Percentiles rank a stretch among this genome's conserved stretches.
Conservation (phyloP, 2,329 filamentous ascomycete genomes). For the Madurella fahalii region DNA sequence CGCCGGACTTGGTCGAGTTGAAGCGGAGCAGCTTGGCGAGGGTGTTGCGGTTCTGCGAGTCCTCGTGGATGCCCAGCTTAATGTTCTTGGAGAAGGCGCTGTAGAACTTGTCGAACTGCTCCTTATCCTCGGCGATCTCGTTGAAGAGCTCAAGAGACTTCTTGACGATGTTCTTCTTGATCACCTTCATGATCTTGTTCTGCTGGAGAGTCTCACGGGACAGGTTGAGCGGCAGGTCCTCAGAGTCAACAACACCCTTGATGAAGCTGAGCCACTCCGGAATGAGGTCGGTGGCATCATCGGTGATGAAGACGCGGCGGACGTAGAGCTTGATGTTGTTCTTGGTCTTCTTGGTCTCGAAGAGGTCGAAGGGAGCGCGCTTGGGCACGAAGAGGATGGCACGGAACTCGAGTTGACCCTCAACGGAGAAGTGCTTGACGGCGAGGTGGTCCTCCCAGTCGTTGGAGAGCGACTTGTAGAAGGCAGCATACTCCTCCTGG, state of each 20-base stretch:
- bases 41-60: slow-evolving; percentile 87
- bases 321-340: slow-evolving; percentile 99
- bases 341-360: slow-evolving; percentile 99
- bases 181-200: slow-evolving; percentile 98
- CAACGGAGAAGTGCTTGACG: slow-evolving; percentile 99
- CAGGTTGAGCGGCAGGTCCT: slow-evolving; percentile 98
- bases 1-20: slow-evolving; percentile 98
- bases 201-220: slow-evolving; percentile 99
- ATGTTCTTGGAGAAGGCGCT: slow-evolving; percentile 99
- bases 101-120: slow-evolving; percentile 99
- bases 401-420: slow-evolving; percentile 99
- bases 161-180: slow-evolving; percentile 98
- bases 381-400: slow-evolving; percentile 99
- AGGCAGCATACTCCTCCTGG: slow-evolving; percentile 93
- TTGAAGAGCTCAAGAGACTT: slow-evolving; percentile 99
- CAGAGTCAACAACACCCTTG: slow-evolving; percentile 99
- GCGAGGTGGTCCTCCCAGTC: slow-evolving; percentile 99
- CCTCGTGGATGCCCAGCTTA: slow-evolving; percentile 99
- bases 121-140: slow-evolving; percentile 98
- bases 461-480: slow-evolving; percentile 99
- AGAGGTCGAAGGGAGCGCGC: slow-evolving; percentile 98
- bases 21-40: slow-evolving; percentile 99
- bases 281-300: slow-evolving; percentile 97
- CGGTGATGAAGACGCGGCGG: slow-evolving; percentile 99
- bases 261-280: slow-evolving; percentile 99